A percentile compares a stretch with the other conserved stretches of the same genome.
Conservation (phyloP, 106 monocot species). For the Apostasia ramifera region DNA sequence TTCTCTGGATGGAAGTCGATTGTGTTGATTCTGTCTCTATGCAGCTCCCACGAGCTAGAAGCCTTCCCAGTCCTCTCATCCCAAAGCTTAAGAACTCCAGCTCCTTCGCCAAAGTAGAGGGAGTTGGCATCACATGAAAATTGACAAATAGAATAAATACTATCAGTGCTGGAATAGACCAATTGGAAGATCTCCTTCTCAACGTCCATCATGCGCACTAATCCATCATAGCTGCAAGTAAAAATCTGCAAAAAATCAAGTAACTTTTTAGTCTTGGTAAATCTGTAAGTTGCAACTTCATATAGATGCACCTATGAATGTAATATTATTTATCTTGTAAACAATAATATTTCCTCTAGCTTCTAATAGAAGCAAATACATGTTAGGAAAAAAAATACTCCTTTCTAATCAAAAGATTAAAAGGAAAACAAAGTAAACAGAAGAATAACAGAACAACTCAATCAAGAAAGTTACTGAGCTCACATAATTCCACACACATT, state of each 20-base stretch:
- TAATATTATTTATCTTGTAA: no score
- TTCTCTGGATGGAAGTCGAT: slow-evolving; percentile 63
- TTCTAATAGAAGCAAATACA: no score
- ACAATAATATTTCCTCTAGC: no score
- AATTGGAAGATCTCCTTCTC: slow-evolving; percentile 56
- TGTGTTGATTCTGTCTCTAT: slow-evolving; percentile 61
- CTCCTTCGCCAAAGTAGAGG: slow-evolving; percentile 63
- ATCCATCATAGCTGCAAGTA: slow-evolving; percentile 76
- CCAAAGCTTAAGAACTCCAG: slow-evolving; percentile 49
- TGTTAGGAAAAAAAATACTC: no score
- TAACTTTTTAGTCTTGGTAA: no score
- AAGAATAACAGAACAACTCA: no score
- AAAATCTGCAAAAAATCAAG: slow-evolving; percentile 48
- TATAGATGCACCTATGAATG: no score
- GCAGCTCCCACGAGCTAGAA: slow-evolving; percentile 42
- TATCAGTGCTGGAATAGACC: slow-evolving; percentile 34
- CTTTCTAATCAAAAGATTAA: no score
- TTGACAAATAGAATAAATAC: slow-evolving; percentile 50
- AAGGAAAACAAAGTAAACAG: no score
- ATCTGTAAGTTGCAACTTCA: no score
- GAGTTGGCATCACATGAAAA: slow-evolving; percentile 29
- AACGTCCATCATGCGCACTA: slow-evolving; percentile 71
- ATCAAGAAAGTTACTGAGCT: no score
- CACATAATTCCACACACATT: no score
- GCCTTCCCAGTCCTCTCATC: slow-evolving; percentile 67